Percentiles rank a stretch among this genome's conserved stretches.
Conservation (phyloP, 176 grass and related monocot genomes). For the Oryza coarctata region DNA sequence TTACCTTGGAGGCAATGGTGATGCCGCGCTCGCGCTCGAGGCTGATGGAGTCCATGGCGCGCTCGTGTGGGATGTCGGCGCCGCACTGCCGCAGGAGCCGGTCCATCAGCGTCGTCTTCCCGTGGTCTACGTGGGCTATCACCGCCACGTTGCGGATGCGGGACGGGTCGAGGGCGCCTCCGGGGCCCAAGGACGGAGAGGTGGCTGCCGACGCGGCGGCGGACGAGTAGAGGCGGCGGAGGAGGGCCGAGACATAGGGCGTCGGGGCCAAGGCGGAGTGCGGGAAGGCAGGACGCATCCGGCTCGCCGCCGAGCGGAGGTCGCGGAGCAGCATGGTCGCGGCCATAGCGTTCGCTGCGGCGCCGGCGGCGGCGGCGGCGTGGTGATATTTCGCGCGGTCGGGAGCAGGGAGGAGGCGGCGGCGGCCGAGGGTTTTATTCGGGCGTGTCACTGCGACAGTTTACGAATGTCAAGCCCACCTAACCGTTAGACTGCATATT, state of each 20-base stretch:
- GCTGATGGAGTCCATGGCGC: constrained; percentile 89
- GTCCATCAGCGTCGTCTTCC: constrained; percentile 98
- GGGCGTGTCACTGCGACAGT: background rate
- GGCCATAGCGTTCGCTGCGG: constrained; percentile 51
- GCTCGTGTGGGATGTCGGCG: constrained; percentile 89
- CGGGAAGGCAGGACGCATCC: background rate
- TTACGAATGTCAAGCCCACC: background rate
- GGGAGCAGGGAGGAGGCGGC: background rate
- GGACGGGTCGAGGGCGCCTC: constrained; percentile 49
- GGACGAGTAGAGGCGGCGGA: constrained; percentile 47
- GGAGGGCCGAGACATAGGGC: constrained; percentile 32
- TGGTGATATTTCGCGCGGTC: constrained; percentile 39
- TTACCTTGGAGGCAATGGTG: constrained; percentile 92
- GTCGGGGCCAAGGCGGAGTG: background rate
- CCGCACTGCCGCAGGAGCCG: constrained; percentile 89
- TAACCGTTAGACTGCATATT: background rate
- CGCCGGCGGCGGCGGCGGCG: constrained; percentile 19
- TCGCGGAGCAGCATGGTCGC: constrained; percentile 70
- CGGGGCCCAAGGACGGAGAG: constrained; percentile 31
- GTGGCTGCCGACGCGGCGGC: constrained; percentile 38
- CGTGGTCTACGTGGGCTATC: constrained; percentile 96
- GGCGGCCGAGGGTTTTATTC: background rate
- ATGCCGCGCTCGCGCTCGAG: constrained; percentile 95
- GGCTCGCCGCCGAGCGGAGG: constrained; percentile 52
- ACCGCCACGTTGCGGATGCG: constrained; percentile 93